A percentile compares a stretch with the other conserved stretches of the same genome.
phyloP scores from a whole-genome alignment of 129 eudicot species.

The Dittrichia graveolens region DNA sequence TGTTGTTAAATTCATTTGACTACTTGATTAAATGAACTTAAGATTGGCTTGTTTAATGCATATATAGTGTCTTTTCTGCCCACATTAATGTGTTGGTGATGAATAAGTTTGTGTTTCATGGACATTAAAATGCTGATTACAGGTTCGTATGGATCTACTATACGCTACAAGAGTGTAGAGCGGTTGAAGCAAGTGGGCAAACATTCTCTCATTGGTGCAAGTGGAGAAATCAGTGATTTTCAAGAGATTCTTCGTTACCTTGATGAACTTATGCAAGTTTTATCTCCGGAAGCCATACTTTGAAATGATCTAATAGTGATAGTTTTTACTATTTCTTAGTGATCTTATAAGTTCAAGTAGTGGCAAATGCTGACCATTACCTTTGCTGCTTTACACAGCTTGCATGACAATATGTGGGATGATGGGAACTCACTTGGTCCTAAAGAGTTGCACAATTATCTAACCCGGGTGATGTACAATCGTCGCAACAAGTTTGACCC shows the following conservation, averaged over 20 bases:
- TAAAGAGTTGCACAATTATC: constrained; percentile 82
- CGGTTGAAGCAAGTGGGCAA: constrained; percentile 76
- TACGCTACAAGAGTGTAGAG: constrained; percentile 82
- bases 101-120: too few relatives aligned
- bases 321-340: not conserved
- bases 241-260: constrained; percentile 72
- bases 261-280: constrained; percentile 73
- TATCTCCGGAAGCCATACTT: too few relatives aligned
- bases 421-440: constrained; percentile 96
- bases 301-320: too few relatives aligned
- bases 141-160: constrained; percentile 88
- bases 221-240: constrained; percentile 92
- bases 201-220: constrained; percentile 85
- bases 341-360: not conserved
- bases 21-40: not conserved
- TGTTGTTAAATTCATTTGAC: not conserved
- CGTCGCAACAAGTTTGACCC: constrained; percentile 89
- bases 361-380: not conserved
- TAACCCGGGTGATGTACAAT: constrained; percentile 83
- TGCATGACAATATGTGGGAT: constrained; percentile 89
- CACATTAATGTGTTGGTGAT: too few relatives aligned
- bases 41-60: too few relatives aligned
- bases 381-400: constrained; percentile 35
- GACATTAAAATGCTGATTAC: not conserved
- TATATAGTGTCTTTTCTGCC: too few relatives aligned